Conservation (phyloP, 2,329 filamentous ascomycete species). For the Pseudocercospora pini-densiflorae region DNA sequence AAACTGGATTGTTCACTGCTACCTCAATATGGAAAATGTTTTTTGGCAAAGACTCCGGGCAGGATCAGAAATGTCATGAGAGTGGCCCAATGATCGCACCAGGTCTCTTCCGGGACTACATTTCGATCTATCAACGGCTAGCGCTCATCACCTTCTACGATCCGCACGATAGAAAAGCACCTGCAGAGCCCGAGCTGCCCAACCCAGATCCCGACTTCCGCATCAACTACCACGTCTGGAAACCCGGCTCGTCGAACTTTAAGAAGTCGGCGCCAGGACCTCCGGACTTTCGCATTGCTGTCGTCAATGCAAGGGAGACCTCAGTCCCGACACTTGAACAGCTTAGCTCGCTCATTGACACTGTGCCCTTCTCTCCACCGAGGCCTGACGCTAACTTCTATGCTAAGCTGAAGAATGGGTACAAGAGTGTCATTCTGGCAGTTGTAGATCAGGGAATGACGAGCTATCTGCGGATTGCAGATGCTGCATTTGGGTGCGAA, state of each 20-base stretch:
- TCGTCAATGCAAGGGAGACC: constrained; percentile 75
- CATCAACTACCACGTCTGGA: constrained; percentile 83
- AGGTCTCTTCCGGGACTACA: constrained; percentile 60
- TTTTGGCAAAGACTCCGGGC: constrained; percentile 7
- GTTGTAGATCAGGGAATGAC: constrained; percentile 89
- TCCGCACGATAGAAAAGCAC: constrained; percentile 47
- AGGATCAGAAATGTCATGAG: constrained; percentile 36
- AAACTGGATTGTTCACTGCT: constrained; percentile 40
- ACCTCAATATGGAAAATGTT: constrained; percentile 25
- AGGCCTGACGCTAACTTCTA: constrained; percentile 62
- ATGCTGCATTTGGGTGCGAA: constrained; percentile 76
- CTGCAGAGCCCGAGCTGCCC: constrained; percentile 38
- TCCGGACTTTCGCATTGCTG: constrained; percentile 84
- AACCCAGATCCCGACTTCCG: constrained; percentile 61
- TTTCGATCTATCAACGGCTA: constrained; percentile 76
- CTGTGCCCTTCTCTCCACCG: constrained; percentile 70
- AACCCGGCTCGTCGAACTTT: constrained; percentile 67
- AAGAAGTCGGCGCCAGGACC: constrained; percentile 77
- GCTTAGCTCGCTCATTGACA: constrained; percentile 71
- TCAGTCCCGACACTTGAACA: constrained; percentile 74
- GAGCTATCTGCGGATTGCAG: constrained; percentile 81
- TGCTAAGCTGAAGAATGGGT: constrained; percentile 79
- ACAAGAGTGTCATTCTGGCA: constrained; percentile 81
- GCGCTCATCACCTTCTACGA: constrained; percentile 74
- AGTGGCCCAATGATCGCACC: constrained; percentile 53